A percentile compares a stretch with the other conserved stretches of the same genome.
phyloP scores from a whole-genome alignment of 768 basidiomycete species.

The Termitomyces bulborhizus region DNA sequence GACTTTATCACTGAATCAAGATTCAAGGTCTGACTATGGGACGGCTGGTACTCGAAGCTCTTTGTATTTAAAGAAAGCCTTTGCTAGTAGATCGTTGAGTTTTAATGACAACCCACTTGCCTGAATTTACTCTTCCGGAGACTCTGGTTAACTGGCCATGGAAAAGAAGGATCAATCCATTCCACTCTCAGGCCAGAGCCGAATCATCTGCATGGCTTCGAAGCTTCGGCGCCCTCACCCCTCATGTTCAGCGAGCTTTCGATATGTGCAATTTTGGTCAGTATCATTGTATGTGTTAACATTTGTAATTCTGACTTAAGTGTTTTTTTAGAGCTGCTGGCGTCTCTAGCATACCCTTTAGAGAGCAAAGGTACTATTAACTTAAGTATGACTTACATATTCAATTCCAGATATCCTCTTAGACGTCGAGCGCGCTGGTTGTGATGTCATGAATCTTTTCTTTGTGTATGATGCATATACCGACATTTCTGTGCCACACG shows the following conservation, averaged over 20 bases:
- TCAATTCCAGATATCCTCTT: neutral
- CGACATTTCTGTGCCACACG: conserved; percentile 28
- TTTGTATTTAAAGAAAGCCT: neutral
- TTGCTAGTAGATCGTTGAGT: neutral
- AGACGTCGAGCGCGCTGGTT: conserved; percentile 28
- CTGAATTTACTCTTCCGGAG: no score
- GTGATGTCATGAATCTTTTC: conserved; percentile 47
- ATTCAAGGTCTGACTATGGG: no score
- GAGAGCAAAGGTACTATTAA: conserved; percentile 23
- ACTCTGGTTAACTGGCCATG: no score
- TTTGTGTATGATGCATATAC: conserved; percentile 47
- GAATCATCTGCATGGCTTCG: no score
- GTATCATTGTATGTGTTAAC: neutral
- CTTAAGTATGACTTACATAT: neutral
- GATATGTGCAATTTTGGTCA: no score
- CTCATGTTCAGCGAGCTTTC: no score
- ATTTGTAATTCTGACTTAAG: no score
- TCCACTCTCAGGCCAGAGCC: no score
- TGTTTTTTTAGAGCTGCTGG: conserved; percentile 17
- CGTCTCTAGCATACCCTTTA: conserved; percentile 31
- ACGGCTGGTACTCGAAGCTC: neutral
- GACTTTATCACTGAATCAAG: no score
- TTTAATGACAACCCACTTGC: neutral
- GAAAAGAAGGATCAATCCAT: no score
- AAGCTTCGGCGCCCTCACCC: no score